Conservation (phyloP, 1,139 yeast genomes). For the Pichiaceae sp. region DNA sequence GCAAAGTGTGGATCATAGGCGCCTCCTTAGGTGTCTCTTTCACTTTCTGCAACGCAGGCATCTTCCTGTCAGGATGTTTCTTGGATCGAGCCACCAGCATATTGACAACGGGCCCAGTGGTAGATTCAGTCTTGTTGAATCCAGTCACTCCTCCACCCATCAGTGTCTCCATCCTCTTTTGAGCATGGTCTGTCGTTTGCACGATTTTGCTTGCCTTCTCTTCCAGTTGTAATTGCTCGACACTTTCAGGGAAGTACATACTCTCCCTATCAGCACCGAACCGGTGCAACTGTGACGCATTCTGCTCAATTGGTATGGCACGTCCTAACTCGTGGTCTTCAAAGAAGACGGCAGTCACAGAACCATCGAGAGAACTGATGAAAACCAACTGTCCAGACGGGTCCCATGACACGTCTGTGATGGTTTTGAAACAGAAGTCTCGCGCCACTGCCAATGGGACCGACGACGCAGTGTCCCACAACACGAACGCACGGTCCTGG, state of each 20-base stretch:
- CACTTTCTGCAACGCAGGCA: constrained; percentile 9
- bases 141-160: constrained; percentile 1
- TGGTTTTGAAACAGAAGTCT: constrained; percentile 52
- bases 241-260: constrained; percentile 78
- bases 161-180: constrained; percentile 2
- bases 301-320: constrained; percentile 56
- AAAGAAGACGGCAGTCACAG: constrained; percentile 64
- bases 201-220: constrained; percentile 34
- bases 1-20: not conserved
- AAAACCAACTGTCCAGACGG: constrained; percentile 68
- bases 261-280: constrained; percentile 88
- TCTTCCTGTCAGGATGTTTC: constrained; percentile 21
- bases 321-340: constrained; percentile 68
- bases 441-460: constrained; percentile 59
- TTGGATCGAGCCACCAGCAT: constrained; percentile 21
- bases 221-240: constrained; percentile 68
- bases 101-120: constrained; percentile 13
- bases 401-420: constrained; percentile 72
- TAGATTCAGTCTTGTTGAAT: not conserved
- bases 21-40: not conserved
- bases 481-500: constrained; percentile 62
- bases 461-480: constrained; percentile 59
- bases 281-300: constrained; percentile 61
- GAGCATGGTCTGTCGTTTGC: not conserved
- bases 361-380: constrained; percentile 79